Conservation (phyloP, 208 protist genomes). For the Novymonas esmeraldas region DNA sequence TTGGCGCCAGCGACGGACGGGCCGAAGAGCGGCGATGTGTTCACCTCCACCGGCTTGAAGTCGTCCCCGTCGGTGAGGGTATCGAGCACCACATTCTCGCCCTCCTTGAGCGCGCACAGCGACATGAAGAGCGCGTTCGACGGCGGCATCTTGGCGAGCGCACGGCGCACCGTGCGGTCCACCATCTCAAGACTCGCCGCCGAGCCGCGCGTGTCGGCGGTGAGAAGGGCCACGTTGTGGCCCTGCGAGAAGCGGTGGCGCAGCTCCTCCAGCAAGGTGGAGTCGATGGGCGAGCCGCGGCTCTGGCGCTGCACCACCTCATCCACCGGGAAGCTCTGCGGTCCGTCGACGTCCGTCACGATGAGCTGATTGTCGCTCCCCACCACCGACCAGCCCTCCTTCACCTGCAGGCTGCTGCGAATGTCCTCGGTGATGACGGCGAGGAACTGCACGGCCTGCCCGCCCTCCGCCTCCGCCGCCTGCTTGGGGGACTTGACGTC, state of each 20-base stretch:
- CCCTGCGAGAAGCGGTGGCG: constrained; percentile 45
- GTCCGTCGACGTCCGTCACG: constrained; percentile 45
- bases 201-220: constrained; percentile 49
- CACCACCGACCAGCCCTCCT: constrained; percentile 46
- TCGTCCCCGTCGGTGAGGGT: constrained; percentile 28
- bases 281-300: constrained; percentile 33
- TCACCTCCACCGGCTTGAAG: constrained; percentile 30
- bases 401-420: constrained; percentile 22
- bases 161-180: constrained; percentile 47
- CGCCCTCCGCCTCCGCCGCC: neutral
- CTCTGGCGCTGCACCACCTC: constrained; percentile 45
- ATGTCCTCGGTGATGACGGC: constrained; percentile 52
- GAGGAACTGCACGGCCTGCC: constrained; percentile 25
- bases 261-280: constrained; percentile 40
- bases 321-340: constrained; percentile 41
- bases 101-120: constrained; percentile 38
- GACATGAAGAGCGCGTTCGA: constrained; percentile 43
- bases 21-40: constrained; percentile 38
- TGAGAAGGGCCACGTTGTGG: constrained; percentile 58
- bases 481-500: neutral
- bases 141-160: constrained; percentile 35
- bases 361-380: constrained; percentile 26
- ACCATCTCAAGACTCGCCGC: constrained; percentile 45
- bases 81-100: constrained; percentile 28
- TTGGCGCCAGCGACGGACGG: constrained; percentile 24